Evolutionary conservation across 2,329 filamentous ascomycete genomes (phyloP).

Genomic region (Verticillium longisporum): DNA sequence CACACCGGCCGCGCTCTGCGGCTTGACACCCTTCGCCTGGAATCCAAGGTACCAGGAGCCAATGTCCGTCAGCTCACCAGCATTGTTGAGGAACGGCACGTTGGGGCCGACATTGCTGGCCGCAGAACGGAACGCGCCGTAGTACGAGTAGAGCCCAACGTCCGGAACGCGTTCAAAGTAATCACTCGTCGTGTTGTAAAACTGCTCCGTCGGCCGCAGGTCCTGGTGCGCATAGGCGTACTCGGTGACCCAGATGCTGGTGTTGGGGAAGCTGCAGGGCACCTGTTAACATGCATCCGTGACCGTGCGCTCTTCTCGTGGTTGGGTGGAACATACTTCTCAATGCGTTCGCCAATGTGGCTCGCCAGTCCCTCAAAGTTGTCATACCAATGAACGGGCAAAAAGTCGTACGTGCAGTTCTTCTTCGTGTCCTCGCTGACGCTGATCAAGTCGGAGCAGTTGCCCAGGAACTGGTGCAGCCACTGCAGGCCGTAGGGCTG

Average conservation of each 20-base stretch:
- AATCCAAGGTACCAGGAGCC: conserved; percentile 70
- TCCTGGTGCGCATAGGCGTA: conserved; percentile 57
- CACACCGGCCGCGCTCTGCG: conserved; percentile 12
- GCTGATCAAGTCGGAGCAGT: conserved; percentile 55
- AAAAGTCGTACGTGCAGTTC: conserved; percentile 57
- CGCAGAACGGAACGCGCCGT: conserved; percentile 64
- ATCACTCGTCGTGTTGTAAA: conserved; percentile 59
- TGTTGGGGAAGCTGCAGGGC: conserved; percentile 45
- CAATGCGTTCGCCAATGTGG: conserved; percentile 55
- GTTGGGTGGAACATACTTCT: conserved; percentile 26
- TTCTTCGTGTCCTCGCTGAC: conserved; percentile 19
- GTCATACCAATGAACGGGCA: conserved; percentile 63
- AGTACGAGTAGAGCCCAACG: conserved; percentile 66
- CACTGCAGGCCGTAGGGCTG: conserved; percentile 54
- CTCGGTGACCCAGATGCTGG: conserved; percentile 72
- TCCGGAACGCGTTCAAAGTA: conserved; percentile 60
- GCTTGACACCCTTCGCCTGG: conserved; percentile 35
- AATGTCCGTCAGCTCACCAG: conserved; percentile 66
- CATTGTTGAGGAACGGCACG: conserved; percentile 60
- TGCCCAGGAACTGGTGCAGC: conserved; percentile 41
- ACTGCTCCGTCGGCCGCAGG: conserved; percentile 51
- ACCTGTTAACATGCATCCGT: conserved; percentile 9
- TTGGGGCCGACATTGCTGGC: conserved; percentile 71
- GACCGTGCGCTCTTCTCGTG: conserved; percentile 8
- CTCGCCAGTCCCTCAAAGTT: conserved; percentile 62